Conservation (phyloP, 208 protist genomes). For the Acanthamoeba culbertsoni region DNA sequence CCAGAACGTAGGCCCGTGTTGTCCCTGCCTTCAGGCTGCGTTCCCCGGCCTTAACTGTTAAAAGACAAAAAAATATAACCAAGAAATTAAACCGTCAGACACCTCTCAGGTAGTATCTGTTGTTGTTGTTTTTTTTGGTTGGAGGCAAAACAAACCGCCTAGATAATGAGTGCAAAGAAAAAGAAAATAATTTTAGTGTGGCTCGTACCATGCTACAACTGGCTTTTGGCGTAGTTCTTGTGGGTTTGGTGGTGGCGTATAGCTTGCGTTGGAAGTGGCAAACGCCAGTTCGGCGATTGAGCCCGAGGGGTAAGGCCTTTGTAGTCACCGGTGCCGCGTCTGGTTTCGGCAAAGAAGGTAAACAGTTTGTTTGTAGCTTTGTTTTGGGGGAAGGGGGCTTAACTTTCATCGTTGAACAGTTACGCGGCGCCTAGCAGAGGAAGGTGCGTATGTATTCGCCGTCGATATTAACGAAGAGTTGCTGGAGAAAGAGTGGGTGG, state of each 20-base stretch:
- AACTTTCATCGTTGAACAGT: background rate
- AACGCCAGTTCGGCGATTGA: background rate
- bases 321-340: background rate
- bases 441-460: background rate
- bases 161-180: too few relatives aligned
- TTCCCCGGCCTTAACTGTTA: conserved; percentile 4
- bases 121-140: too few relatives aligned
- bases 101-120: too few relatives aligned
- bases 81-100: background rate
- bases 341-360: conserved; percentile 40
- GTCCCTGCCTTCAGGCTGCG: background rate
- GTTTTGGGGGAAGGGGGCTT: background rate
- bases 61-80: background rate
- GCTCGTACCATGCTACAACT: background rate
- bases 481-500: background rate
- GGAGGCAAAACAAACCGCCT: too few relatives aligned
- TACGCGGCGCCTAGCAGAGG: background rate
- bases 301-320: background rate
- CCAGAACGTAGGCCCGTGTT: background rate
- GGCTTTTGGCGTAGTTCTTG: background rate
- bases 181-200: background rate
- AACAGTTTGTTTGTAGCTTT: too few relatives aligned
- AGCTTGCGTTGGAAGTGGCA: background rate
- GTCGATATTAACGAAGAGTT: background rate
- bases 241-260: background rate